These are phyloP conservation scores for Apiotrichum sp. DNA, from an alignment of 1,284 basidiomycete genomes.

Conservation along the genomic window DNA sequence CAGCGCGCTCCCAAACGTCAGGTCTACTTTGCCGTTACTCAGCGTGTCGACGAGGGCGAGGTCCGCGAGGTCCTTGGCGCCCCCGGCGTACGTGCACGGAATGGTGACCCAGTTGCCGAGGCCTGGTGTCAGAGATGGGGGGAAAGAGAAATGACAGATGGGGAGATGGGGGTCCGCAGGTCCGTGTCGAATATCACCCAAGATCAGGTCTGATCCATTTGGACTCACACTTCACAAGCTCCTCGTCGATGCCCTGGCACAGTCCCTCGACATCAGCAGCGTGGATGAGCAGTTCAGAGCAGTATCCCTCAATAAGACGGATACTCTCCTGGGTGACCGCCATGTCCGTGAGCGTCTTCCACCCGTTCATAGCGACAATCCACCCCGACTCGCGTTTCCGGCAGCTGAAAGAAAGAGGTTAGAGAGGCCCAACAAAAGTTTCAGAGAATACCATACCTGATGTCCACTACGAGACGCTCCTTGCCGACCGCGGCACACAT, in stretches of 20 bases:
- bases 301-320: conserved; percentile 28
- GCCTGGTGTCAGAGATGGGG: conserved; percentile 49
- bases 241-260: conserved; percentile 92
- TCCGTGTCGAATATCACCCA: too few species aligned
- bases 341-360: conserved; percentile 95
- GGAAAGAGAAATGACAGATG: too few species aligned
- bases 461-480: conserved; percentile 87
- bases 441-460: conserved; percentile 58
- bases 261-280: conserved; percentile 97
- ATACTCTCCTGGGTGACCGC: conserved; percentile 59
- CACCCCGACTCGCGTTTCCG: conserved; percentile 69
- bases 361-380: conserved; percentile 98
- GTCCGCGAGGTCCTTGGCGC: conserved; percentile 83
- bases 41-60: conserved; percentile 74
- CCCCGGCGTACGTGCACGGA: conserved; percentile 95
- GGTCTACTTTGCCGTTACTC: conserved; percentile 79
- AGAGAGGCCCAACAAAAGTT: neutral
- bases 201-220: neutral
- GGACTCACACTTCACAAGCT: conserved; percentile 69
- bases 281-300: conserved; percentile 89
- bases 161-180: too few species aligned
- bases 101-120: conserved; percentile 88
- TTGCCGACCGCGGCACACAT: conserved; percentile 68
- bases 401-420: conserved; percentile 57
- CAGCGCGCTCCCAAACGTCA: conserved; percentile 86